Conservation (phyloP, 2,329 filamentous ascomycete species). For the Septoria linicola region DNA sequence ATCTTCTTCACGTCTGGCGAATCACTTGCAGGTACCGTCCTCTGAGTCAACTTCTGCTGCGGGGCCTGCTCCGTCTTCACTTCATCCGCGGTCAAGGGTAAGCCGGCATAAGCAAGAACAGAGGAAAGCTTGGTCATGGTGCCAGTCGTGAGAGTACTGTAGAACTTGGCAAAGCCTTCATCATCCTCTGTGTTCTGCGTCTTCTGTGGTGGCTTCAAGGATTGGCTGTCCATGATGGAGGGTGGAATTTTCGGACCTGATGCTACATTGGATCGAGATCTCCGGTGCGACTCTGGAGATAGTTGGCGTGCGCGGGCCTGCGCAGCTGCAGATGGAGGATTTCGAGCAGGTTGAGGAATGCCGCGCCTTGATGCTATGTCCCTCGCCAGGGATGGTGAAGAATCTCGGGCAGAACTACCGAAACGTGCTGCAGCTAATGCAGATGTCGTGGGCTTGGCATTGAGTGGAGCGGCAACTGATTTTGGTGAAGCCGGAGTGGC, state of each 20-base stretch:
- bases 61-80: conserved; percentile 29
- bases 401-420: conserved; percentile 32
- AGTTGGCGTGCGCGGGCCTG: conserved; percentile 34
- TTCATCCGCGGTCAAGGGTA: conserved; percentile 61
- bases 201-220: conserved; percentile 18
- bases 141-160: conserved; percentile 77
- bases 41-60: conserved; percentile 33
- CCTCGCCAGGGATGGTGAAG: conserved; percentile 39
- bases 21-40: conserved; percentile 34
- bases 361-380: conserved; percentile 42
- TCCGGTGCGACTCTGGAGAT: conserved; percentile 34
- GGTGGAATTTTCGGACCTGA: conserved; percentile 31
- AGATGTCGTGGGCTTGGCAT: conserved; percentile 24
- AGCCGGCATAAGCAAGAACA: conserved; percentile 85
- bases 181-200: conserved; percentile 33
- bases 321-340: conserved; percentile 30
- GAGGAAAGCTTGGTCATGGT: conserved; percentile 87
- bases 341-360: conserved; percentile 34
- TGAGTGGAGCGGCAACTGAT: conserved; percentile 5
- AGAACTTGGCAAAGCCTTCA: conserved; percentile 86
- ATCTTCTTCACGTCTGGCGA: conserved; percentile 74
- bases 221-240: conserved; percentile 35
- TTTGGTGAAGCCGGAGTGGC: background rate
- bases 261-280: conserved; percentile 11
- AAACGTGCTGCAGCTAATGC: conserved; percentile 29